Evolutionary conservation across 1,284 basidiomycete genomes (phyloP).

Genomic region (Malassezia yamatoensis): DNA sequence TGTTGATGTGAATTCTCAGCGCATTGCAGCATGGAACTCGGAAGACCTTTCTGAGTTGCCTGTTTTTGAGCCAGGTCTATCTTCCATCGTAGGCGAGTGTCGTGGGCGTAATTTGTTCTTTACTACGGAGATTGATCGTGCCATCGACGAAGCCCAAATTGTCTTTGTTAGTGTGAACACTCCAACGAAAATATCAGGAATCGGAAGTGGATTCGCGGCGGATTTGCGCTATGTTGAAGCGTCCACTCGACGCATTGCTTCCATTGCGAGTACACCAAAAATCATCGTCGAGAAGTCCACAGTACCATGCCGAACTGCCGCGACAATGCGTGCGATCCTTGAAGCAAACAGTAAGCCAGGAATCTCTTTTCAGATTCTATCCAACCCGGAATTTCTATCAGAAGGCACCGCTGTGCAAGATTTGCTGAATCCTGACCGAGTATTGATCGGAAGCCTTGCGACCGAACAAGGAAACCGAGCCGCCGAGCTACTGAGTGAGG

Average conservation of each 20-base stretch:
- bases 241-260: constrained; percentile 88
- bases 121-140: constrained; percentile 86
- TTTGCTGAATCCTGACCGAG: constrained; percentile 79
- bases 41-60: constrained; percentile 54
- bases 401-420: constrained; percentile 92
- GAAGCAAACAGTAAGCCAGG: constrained; percentile 90
- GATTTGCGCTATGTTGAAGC: constrained; percentile 67
- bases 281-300: constrained; percentile 99
- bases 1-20: constrained; percentile 87
- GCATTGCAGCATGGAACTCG: constrained; percentile 91
- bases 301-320: constrained; percentile 92
- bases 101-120: constrained; percentile 94
- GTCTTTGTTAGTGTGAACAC: constrained; percentile 76
- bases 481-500: constrained; percentile 62
- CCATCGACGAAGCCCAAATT: constrained; percentile 77
- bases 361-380: constrained; percentile 91
- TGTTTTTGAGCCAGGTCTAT: constrained; percentile 97
- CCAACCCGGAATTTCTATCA: constrained; percentile 97
- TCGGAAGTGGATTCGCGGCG: constrained; percentile 92
- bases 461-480: constrained; percentile 73
- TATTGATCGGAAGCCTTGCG: constrained; percentile 89
- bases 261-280: constrained; percentile 78
- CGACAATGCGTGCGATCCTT: constrained; percentile 96
- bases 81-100: constrained; percentile 74
- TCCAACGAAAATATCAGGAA: constrained; percentile 93